These are phyloP conservation scores for Hymenoscyphus linearis DNA, from an alignment of 2,329 filamentous ascomycete genomes.

Conservation along the genomic window DNA sequence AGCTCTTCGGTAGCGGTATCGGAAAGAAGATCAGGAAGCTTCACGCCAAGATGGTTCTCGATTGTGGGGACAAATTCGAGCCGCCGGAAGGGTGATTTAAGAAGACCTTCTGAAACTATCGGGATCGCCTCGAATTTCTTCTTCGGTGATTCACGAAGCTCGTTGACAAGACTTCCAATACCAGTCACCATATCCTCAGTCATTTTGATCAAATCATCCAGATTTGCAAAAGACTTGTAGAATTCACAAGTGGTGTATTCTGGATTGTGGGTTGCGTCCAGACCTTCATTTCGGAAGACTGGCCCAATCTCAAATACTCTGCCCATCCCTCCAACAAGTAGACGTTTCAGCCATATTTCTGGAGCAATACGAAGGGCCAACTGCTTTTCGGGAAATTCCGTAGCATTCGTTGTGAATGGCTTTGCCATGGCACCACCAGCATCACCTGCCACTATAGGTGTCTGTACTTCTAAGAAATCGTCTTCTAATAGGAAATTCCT, in stretches of 20 bases:
- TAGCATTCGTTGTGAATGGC: constrained; percentile 76
- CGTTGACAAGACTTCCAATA: constrained; percentile 46
- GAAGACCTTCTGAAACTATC: constrained; percentile 43
- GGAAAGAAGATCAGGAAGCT: constrained; percentile 36
- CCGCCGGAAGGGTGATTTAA: constrained; percentile 53
- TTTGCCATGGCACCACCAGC: constrained; percentile 85
- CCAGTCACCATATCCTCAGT: constrained; percentile 67
- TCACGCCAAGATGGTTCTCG: constrained; percentile 56
- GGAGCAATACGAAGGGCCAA: constrained; percentile 84
- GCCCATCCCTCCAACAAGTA: constrained; percentile 84
- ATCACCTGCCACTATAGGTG: constrained; percentile 75
- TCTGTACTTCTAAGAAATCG: constrained; percentile 82
- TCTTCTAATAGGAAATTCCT: constrained; percentile 66
- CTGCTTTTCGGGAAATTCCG: constrained; percentile 66
- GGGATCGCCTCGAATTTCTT: constrained; percentile 43
- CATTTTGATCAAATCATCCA: constrained; percentile 66
- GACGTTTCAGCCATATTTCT: constrained; percentile 88
- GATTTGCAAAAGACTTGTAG: constrained; percentile 78
- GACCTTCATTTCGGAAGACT: constrained; percentile 86
- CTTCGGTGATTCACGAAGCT: constrained; percentile 24
- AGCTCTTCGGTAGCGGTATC: constrained; percentile 54
- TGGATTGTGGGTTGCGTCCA: constrained; percentile 89
- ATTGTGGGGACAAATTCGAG: constrained; percentile 81
- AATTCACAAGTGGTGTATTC: constrained; percentile 98
- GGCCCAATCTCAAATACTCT: constrained; percentile 90